Base-by-base conservation (phyloP, 2,329 filamentous ascomycete genomes). In the Diaporthe vexans region DNA sequence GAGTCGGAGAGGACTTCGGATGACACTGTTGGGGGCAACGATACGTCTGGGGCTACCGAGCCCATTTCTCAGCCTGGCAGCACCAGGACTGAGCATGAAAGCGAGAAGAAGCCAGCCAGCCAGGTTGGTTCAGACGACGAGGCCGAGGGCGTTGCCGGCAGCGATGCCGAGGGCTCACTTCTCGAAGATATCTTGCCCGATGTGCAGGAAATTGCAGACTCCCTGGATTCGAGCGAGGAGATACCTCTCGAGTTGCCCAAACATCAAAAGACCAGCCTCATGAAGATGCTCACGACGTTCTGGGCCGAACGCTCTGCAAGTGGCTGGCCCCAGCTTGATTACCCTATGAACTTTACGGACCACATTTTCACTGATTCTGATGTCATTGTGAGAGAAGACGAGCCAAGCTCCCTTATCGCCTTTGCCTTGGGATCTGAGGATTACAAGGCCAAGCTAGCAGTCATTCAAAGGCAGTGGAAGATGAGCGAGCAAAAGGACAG, bases 301-400 rank as follows among this genome's bases (percentile, higher is more conserved):
- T 99, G 97, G 97, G 97, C 97, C 3, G 97, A 99, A 83, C 91
- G 97, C 71, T 98, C 97, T 63, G 95, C 97, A 33, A 98, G 95
- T 82, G 95, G 96, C 51, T 99, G 97, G 97, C 90, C 93, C 8
- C 91, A 93, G 29, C 89, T 99, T 26, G 97, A 99, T 72, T 99
- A 99, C 79, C 97, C 97, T 4, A 90, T 98, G 76, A 94, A 91
- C 77, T 88, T 93, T 59, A 94, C 93, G 21, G 97, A 99, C 81
- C 97, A 99, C 82, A 95, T 99, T 63, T 98, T 98, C 84, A 94
- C 95, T 71, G 95, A 99, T 84, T 97, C 95, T 11, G 95, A 99
- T 82, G 95, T 99, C 76, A 97, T 99, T 78, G 95, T 99, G 51
- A 92, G 97, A 52, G 97, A 99, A 83, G 97, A 99, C 81, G 97